Base-by-base conservation (phyloP, 2,329 filamentous ascomycete species). In the Colletotrichum sp. region DNA sequence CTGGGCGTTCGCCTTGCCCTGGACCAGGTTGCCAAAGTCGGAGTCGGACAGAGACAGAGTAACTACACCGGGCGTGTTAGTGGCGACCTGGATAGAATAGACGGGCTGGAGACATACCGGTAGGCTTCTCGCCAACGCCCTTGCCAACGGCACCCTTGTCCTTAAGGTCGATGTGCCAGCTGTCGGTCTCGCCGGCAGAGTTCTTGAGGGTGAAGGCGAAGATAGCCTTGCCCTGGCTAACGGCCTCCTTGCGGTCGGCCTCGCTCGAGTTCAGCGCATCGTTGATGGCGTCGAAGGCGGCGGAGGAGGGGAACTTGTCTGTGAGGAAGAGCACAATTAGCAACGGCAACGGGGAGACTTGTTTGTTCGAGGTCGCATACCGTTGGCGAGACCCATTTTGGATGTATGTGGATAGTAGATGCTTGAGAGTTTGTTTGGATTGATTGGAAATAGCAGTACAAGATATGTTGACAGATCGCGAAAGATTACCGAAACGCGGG, bases 111-210 rank as follows among this genome's bases (percentile, higher is more conserved):
- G n/a, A 86, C 92, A 82, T 84, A 98, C 95, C 95, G 83, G 93
- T 95, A 55, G 96, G 93, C 89, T 98, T 98, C 80, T 91, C 91
- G 80, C 94, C 94, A 30, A 91, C 84, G 72, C 97, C 97, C 83
- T 94, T 94, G 81, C 91, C 94, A 57, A 98, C 96, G 72, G 90
- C 91, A 78, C 97, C 97, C 77, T 93, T 94, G 82, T 98, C 91
- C 90, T 98, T 98, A 77, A 99, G 92, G 85, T 99, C 97, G 80
- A 99, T 95, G 88, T 98, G 92, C 97, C 97, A 99, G 87, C 92
- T 94, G 82, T 95, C 93, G 75, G 93, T 93, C 85, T 96, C 92
- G 81, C 95, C 95, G 28, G 90, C 90, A 74, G 88, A 86, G 90
- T 99, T 99, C 91, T 98, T 99, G 79, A 99, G 89, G 71, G 92